Conservation (phyloP, 129 eudicot species). For the Lonicera japonica region DNA sequence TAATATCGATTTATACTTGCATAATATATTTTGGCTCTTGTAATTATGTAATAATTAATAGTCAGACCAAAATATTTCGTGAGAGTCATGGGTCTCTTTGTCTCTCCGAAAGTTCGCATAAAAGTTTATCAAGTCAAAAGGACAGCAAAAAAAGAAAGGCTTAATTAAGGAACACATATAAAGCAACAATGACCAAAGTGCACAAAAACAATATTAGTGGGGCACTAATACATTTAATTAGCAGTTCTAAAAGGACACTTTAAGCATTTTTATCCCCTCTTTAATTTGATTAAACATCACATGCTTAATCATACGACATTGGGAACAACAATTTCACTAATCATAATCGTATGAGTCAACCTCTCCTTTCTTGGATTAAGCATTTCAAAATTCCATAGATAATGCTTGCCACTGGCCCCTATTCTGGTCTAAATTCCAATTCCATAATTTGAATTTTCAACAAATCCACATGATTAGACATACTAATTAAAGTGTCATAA, state of each 20-base stretch:
- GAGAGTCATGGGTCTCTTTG: constrained; percentile 19
- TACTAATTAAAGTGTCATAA: constrained; percentile 16
- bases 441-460: constrained; percentile 4
- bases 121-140: constrained; percentile 53
- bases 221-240: constrained; percentile 22
- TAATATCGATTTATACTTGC: no score
- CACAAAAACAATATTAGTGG: constrained; percentile 25
- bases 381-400: constrained; percentile 49
- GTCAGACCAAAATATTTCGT: not conserved
- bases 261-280: constrained; percentile 27
- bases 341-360: constrained; percentile 58
- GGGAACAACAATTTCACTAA: constrained; percentile 53
- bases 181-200: constrained; percentile 17
- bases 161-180: constrained; percentile 27
- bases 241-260: constrained; percentile 39
- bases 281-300: constrained; percentile 51
- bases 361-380: constrained; percentile 40
- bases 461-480: not conserved
- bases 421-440: constrained; percentile 15
- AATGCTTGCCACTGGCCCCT: constrained; percentile 46
- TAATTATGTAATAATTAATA: no score
- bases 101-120: constrained; percentile 31
- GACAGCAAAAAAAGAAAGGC: constrained; percentile 26
- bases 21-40: no score
- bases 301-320: constrained; percentile 45